Base-by-base conservation (phyloP, 768 basidiomycete species). In the Amanita brunnescens region DNA sequence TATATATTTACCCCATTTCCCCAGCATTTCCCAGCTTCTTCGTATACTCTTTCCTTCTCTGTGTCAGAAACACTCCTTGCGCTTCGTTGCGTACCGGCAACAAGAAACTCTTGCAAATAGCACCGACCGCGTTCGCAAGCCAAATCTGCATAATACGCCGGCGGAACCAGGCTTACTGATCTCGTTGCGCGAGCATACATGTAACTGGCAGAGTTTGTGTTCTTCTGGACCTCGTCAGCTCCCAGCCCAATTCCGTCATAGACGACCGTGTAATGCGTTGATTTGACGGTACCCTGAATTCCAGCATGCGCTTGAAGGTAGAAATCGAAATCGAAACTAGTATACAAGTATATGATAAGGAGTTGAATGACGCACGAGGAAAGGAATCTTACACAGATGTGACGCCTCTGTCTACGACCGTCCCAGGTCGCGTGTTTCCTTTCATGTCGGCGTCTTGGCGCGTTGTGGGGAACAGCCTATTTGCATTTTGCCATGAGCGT, bases 161-260 rank as follows among this genome's bases (percentile, higher is more conserved):
- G 76, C 0, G 88, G 87, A 12, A 90, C 74, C 21, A 91, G 69
- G 60, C 85, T 88, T 23, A 93, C 91, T 0, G 88, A 84, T 58
- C 86, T 85, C 3, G 88, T 93, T 0, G 89, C 88, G 5, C 90
- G 78, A 0, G 85, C 88, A 57, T 87, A 93, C 10, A 87, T 70
- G 59, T 90, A 91, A 57, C 80, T 80, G 10, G 74, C 65, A 49
- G 79, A 71, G 60, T 91, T 77, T 0, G 85, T 81, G 1, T 87
- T 82, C 54, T 80, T 73, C 61, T 92, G 90, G 9, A 91, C 68
- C 9, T 79, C 78, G 61, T 93, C 83, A 0, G 87, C 83, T 1
- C 66, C 67, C n/a, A 90, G 68, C 3, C 52, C 59, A 59, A 78
- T 81, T 66, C 91, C 88, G 63, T 91, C 89, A 62, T 90, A 86